A percentile compares a stretch with the other conserved stretches of the same genome.
Conservation (phyloP, 2,329 filamentous ascomycete species). For the Xylariaceae sp. region DNA sequence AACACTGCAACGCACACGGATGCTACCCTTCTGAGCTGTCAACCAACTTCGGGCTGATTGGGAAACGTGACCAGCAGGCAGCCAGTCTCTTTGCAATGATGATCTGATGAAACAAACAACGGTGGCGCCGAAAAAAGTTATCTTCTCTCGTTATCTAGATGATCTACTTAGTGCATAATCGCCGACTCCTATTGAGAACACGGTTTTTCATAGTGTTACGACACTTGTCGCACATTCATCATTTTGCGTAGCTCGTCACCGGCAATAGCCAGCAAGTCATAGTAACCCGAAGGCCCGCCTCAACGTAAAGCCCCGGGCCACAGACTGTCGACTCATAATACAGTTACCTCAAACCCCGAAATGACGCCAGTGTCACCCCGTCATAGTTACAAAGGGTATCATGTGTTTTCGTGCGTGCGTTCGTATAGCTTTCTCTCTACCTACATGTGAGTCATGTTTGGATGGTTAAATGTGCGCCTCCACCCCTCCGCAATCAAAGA, state of each 20-base stretch:
- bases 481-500: neutral
- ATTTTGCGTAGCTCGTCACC: neutral
- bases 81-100: constrained; percentile 14
- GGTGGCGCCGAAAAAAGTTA: neutral
- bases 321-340: neutral
- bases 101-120: constrained; percentile 16
- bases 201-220: neutral
- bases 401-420: neutral
- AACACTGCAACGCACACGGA: neutral
- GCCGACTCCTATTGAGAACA: neutral
- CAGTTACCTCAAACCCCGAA: neutral
- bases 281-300: neutral
- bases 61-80: constrained; percentile 4
- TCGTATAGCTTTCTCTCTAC: neutral
- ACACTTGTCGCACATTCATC: neutral
- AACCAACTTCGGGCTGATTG: neutral
- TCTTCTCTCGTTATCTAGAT: neutral
- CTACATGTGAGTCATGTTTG: neutral
- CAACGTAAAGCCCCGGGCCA: neutral
- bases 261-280: neutral
- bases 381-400: neutral
- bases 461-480: neutral
- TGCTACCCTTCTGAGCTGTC: neutral
- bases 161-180: neutral
- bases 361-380: too few relatives aligned